phyloP scores from a whole-genome alignment of 202 grass and related monocot genomes.

The Sporobolus alterniflorus region DNA sequence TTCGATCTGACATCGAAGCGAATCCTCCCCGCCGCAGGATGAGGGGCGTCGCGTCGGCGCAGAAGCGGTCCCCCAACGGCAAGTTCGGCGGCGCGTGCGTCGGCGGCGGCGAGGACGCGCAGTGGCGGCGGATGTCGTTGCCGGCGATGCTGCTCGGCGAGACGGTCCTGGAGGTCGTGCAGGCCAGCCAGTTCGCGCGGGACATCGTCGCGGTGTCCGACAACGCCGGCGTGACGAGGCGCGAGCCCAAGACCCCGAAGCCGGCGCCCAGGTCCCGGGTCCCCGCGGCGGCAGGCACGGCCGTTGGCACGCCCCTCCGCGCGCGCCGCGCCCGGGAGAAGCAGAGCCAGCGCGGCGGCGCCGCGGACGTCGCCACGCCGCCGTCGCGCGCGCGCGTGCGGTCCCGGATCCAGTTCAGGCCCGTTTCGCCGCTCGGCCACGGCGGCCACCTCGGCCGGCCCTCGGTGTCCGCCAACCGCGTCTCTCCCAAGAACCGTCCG shows the following conservation, averaged over 20 bases:
- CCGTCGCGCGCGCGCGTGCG: conserved; percentile 49
- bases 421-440: conserved; percentile 52
- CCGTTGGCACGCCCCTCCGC: conserved; percentile 47
- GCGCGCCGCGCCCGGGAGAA: conserved; percentile 78
- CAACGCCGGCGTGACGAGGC: conserved; percentile 12
- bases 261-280: conserved; percentile 30
- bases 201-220: conserved; percentile 45
- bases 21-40: conserved; percentile 48
- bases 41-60: conserved; percentile 50
- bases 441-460: conserved; percentile 20
- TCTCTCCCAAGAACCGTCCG: conserved; percentile 75
- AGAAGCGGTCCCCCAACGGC: conserved; percentile 58
- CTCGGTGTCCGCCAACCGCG: conserved; percentile 53
- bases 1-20: not conserved
- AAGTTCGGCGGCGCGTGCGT: conserved; percentile 23
- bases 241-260: conserved; percentile 52
- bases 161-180: conserved; percentile 87
- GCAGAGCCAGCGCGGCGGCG: conserved; percentile 49
- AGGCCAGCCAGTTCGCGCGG: conserved; percentile 77
- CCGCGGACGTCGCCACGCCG: conserved; percentile 43
- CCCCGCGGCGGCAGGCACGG: not conserved
- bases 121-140: conserved; percentile 79
- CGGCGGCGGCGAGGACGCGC: conserved; percentile 29
- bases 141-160: conserved; percentile 90
- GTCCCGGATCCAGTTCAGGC: conserved; percentile 84